These are phyloP conservation scores for Gynandropsis gynandra DNA, from an alignment of 345 rosid species.

Conservation along the genomic window DNA sequence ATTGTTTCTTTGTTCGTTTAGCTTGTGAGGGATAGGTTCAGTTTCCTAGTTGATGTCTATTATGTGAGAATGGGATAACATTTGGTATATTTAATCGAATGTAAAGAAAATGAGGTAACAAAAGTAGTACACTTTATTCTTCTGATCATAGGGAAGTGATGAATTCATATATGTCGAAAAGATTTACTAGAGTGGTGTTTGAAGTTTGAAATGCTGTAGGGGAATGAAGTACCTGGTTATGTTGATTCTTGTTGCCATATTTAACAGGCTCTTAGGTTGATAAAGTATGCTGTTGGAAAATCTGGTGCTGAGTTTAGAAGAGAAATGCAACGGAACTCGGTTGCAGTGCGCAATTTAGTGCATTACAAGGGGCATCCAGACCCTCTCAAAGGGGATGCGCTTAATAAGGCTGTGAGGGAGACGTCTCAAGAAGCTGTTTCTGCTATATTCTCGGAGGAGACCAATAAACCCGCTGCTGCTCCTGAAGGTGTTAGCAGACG, in stretches of 20 bases:
- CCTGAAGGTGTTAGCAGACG: conserved; percentile 55
- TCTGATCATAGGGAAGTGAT: background rate
- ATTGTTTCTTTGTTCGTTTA: conserved; percentile 15
- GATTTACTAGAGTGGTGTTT: background rate
- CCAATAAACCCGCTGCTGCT: conserved; percentile 54
- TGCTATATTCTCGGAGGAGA: conserved; percentile 78
- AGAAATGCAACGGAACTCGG: conserved; percentile 92
- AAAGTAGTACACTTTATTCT: background rate
- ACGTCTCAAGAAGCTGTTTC: conserved; percentile 78
- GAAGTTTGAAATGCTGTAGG: background rate
- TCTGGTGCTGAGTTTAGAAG: conserved; percentile 86
- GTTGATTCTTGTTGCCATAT: conserved; percentile 19
- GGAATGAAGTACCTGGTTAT: conserved; percentile 13
- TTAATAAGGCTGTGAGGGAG: conserved; percentile 87
- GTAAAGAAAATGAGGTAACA: background rate
- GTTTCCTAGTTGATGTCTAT: conserved; percentile 10
- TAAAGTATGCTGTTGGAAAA: conserved; percentile 80
- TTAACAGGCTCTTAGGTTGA: conserved; percentile 71
- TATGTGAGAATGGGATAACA: conserved; percentile 9
- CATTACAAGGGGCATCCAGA: conserved; percentile 85
- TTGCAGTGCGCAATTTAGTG: conserved; percentile 66
- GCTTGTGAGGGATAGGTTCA: conserved; percentile 4
- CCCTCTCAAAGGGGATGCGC: conserved; percentile 90
- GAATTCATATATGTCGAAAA: background rate
- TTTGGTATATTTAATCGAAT: conserved; percentile 5